Evolutionary conservation across 2,329 filamentous ascomycete genomes (phyloP), one percentile per base, ranked within the genome.

Genomic region (Trichophyton schoenleinii): DNA sequence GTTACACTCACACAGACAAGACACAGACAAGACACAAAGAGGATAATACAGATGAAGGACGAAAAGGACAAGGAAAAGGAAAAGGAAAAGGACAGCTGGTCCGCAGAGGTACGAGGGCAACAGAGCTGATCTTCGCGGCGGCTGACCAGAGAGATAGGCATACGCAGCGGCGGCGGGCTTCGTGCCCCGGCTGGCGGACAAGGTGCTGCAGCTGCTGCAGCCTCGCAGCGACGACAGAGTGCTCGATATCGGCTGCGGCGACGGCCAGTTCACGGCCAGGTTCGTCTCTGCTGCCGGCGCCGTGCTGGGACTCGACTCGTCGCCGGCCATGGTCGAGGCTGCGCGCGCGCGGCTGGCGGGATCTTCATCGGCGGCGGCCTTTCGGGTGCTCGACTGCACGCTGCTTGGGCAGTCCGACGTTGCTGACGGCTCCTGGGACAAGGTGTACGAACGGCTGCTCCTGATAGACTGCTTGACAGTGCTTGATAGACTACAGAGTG

Each of bases 211-310:
- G 53, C 86, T 82, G 79, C 75, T 87, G 0, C 78, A 84, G 65
- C 77, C 83, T 0, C 77, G 83, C 62, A 75, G 78, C 31, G 79
- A 82, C 64, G 84, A 87, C 68, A 69, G 74, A 15, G 77, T 87
- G 22, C 74, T 87, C 1, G 84, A 87, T 64, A 72, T 87, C 60
- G 84, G 84, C 13, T 87, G 84, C 66, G 84, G 85, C 49, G 84
- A 87, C 69, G 84, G 83, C 41, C 75, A 85, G 25, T 74, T 87
- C 63, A 81, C 83, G 42, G 69, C 79, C 1, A 76, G 84, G 58
- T 79, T 86, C 60, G 76, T 77, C 66, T 76, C 7, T 67, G 74
- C 58, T 18, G 81, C 81, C 1, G 73, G 61, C 0, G 80, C 80
- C 0, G 75, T 85, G 36, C 75, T 84, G 63, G 84, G 84, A 3